Evolutionary conservation across 2,329 filamentous ascomycete genomes (phyloP).

Genomic region (Nothomitra cinnamomea): DNA sequence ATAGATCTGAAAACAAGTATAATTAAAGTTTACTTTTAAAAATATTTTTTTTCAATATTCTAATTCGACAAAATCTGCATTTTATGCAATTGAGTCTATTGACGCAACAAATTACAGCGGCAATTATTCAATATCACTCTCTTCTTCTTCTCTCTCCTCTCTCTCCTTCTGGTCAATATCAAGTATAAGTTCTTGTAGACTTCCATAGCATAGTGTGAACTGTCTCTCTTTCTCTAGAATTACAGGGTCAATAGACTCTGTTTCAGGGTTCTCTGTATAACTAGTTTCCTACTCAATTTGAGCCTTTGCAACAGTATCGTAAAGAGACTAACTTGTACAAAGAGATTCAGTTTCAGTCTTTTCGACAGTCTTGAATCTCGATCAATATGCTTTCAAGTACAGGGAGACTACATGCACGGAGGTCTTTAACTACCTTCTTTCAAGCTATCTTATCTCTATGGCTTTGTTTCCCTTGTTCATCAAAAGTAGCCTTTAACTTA

Average conservation of each 20-base stretch:
- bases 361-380: too few species aligned
- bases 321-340: neutral
- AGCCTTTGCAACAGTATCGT: neutral
- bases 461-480: too few species aligned
- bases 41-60: too few species aligned
- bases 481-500: too few species aligned
- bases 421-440: too few species aligned
- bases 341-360: too few species aligned
- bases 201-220: neutral
- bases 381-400: too few species aligned
- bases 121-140: neutral
- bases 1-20: neutral
- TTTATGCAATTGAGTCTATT: neutral
- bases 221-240: neutral
- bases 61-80: neutral
- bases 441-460: too few species aligned
- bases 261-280: neutral
- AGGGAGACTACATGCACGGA: too few species aligned
- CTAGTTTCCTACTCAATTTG: neutral
- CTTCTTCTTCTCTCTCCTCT: neutral
- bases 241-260: neutral
- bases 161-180: neutral
- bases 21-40: too few species aligned
- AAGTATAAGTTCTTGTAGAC: neutral
- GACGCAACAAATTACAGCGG: neutral